Percentiles rank a stretch among this genome's conserved stretches.
Evolutionary conservation across 2,329 filamentous ascomycete genomes (phyloP).

Genomic region (Ceratocystis eucalypticola): DNA sequence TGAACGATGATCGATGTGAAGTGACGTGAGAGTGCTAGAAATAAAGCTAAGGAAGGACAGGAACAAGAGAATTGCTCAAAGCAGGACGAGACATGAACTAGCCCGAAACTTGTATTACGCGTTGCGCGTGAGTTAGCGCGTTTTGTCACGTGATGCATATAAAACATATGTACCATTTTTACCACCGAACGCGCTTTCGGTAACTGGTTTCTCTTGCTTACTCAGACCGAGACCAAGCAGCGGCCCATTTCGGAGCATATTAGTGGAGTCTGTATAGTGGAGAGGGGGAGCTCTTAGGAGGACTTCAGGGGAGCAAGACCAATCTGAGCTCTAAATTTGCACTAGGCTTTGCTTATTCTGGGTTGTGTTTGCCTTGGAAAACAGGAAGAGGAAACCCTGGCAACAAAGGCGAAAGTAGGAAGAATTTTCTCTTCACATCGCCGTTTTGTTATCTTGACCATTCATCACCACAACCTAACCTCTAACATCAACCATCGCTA

Average conservation of each 20-base stretch:
- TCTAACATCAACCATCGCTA: too few species aligned
- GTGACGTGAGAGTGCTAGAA: not conserved
- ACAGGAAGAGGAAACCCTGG: conserved; percentile 7
- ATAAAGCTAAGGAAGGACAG: not conserved
- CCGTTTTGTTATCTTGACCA: not conserved
- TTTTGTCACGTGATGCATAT: not conserved
- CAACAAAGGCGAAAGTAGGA: not conserved
- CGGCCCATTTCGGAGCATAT: not conserved
- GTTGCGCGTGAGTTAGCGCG: not conserved
- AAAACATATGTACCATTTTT: too few species aligned
- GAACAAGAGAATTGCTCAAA: not conserved
- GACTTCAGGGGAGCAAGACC: not conserved
- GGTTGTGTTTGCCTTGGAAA: not conserved
- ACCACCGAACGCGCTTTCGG: too few species aligned
- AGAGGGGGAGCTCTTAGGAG: not conserved
- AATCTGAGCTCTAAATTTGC: too few species aligned
- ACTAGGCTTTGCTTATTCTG: not conserved
- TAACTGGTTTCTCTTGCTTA: not conserved
- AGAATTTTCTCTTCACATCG: conserved; percentile 2
- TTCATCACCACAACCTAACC: not conserved
- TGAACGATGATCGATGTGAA: not conserved
- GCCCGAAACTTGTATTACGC: not conserved
- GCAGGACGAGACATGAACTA: not conserved
- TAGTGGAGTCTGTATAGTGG: not conserved
- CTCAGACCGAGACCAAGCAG: not conserved